Percentiles rank a stretch among this genome's conserved stretches.
Conservation (phyloP, 2,329 filamentous ascomycete genomes). For the Sporothrix dimorphospora region DNA sequence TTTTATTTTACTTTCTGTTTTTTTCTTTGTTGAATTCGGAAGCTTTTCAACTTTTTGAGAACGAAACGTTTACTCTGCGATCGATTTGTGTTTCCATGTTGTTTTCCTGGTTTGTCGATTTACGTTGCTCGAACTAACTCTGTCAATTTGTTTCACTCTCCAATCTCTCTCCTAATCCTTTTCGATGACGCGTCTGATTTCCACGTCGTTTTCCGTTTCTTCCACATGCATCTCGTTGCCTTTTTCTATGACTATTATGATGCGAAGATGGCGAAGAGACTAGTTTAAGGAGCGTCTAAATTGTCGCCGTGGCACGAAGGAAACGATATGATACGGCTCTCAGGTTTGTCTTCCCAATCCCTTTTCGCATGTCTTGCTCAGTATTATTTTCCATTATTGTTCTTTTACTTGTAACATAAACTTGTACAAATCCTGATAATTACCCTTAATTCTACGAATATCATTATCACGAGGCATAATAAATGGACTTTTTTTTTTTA, state of each 20-base stretch:
- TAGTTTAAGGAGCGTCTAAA: too few species aligned
- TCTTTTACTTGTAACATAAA: background rate
- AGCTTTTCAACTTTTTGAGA: background rate
- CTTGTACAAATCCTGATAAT: background rate
- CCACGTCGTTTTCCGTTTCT: background rate
- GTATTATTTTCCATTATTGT: background rate
- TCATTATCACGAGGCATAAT: background rate
- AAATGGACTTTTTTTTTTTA: too few species aligned
- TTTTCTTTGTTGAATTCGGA: background rate
- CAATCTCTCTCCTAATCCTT: background rate
- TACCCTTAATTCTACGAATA: too few species aligned
- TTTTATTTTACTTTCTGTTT: background rate
- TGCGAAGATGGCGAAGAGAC: background rate
- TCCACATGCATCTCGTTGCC: background rate
- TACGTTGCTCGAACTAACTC: background rate
- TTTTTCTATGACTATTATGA: background rate
- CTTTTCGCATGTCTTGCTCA: background rate
- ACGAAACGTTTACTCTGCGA: background rate
- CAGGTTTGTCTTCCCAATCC: background rate
- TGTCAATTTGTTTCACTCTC: background rate
- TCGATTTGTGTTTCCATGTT: background rate
- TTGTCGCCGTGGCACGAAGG: too few species aligned
- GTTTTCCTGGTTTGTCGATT: background rate
- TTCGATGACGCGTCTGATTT: background rate
- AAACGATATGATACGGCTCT: too few species aligned